Base-by-base conservation (phyloP, 192 early-diverging fungal species). In the Linnemannia hyalina region DNA sequence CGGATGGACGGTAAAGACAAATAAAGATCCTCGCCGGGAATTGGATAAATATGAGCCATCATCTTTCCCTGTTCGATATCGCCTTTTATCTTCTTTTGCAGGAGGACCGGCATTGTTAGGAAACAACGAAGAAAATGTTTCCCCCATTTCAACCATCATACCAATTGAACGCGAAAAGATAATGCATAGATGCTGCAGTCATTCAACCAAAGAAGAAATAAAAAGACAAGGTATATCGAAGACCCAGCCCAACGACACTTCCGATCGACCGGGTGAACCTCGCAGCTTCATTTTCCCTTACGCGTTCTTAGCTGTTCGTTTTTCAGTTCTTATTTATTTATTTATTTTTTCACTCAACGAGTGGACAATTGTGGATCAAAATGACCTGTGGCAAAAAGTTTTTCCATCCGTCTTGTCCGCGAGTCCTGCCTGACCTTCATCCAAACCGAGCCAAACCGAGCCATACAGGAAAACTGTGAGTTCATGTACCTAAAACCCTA, bases 11-110 rank as follows among this genome's bases (percentile, higher is more conserved):
- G 29, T 10, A 65, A 32, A 65, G 60, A 65, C 60, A 11, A 65
- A 65, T 65, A 65, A 65, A 65, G 60, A 65, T 65, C 60, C 60
- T 65, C 11, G 60, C 60, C 60, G 60, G 26, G 60, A 65, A 65
- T 65, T 65, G 60, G 60, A 65, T 29, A 65, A 65, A 65, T 32
- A 65, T 65, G 60, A 65, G 60, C 60, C 60, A 65, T 65, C 29
- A 29, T n/a, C 22, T 60, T 10, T 22, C 3, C 49, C 49, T 52
- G 22, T 6, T 65, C 10, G 29, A 65, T 65, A 10, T 35, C 60
- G n/a, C 4, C 13, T 29, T 11, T 32, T 35, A 35, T 35, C 35
- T 35, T 35, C 35, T 35, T 1, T 35, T 35, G 35, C 35, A 35
- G 35, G 35, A 35, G 35, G 35, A 2, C n/a, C 9, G 9, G 7